A percentile compares a stretch with the other conserved stretches of the same genome.
phyloP scores from a whole-genome alignment of 148 eudicot species.

The Camellia japonica region DNA sequence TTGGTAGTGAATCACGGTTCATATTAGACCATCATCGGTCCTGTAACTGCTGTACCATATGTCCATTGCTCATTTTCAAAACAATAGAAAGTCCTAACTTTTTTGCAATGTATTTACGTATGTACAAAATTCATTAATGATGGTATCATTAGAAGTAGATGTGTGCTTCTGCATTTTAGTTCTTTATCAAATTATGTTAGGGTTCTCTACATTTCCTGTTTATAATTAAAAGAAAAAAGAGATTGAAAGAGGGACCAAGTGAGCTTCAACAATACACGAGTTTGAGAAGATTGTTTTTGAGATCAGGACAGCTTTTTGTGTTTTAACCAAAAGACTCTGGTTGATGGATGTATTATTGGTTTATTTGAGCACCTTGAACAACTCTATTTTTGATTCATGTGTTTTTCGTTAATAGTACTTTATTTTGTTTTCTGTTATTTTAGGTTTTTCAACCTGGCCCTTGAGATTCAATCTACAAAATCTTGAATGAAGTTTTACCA shows the following conservation, averaged over 20 bases:
- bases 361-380: too few species aligned
- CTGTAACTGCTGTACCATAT: constrained; percentile 2
- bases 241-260: background rate
- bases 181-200: background rate
- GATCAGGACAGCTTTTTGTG: background rate
- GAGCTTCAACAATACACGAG: background rate
- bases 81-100: background rate
- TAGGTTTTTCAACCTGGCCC: too few species aligned
- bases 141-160: background rate
- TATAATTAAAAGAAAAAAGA: background rate
- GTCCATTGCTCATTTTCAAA: background rate
- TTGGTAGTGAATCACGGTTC: background rate
- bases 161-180: background rate
- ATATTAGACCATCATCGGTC: background rate
- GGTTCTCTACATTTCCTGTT: background rate
- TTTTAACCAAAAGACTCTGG: too few species aligned
- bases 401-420: too few species aligned
- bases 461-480: too few species aligned
- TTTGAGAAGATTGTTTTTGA: background rate
- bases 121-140: background rate
- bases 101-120: background rate
- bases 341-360: too few species aligned
- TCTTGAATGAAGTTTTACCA: too few species aligned
- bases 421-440: too few species aligned
- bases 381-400: too few species aligned